phyloP scores from a whole-genome alignment of 331 rosid species.

The Prunus yedoensis region DNA sequence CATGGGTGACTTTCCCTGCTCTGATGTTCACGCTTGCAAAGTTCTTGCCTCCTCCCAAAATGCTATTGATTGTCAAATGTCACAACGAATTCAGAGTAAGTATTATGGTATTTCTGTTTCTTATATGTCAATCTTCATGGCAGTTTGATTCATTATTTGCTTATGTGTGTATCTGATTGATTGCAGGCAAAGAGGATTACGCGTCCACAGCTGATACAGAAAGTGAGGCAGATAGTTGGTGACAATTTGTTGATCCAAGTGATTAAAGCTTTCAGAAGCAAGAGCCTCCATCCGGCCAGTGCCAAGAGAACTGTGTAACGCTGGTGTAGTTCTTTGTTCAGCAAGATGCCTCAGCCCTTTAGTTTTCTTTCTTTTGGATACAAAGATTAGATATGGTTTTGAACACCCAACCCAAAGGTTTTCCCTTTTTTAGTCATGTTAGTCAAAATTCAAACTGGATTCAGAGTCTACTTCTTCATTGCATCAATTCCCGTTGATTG shows the following conservation, averaged over 20 bases:
- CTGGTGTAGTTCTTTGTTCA: background rate
- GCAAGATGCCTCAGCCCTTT: background rate
- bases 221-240: conserved; percentile 23
- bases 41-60: conserved; percentile 12
- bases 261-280: conserved; percentile 8
- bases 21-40: conserved; percentile 20
- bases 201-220: conserved; percentile 16
- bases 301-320: background rate
- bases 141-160: background rate
- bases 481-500: background rate
- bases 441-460: background rate
- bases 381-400: background rate
- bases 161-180: no score
- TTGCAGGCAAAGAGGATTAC: conserved; percentile 24
- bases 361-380: background rate
- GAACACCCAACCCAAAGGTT: background rate
- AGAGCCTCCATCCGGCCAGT: background rate
- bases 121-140: background rate
- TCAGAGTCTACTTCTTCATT: background rate
- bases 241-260: conserved; percentile 21
- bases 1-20: conserved; percentile 29
- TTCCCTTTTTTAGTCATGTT: background rate
- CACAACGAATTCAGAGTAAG: conserved; percentile 26
- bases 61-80: conserved; percentile 12
- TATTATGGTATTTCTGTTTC: background rate